Evolutionary conservation across 2,329 filamentous ascomycete genomes (phyloP).

Genomic region (Neospermospora avenae): DNA sequence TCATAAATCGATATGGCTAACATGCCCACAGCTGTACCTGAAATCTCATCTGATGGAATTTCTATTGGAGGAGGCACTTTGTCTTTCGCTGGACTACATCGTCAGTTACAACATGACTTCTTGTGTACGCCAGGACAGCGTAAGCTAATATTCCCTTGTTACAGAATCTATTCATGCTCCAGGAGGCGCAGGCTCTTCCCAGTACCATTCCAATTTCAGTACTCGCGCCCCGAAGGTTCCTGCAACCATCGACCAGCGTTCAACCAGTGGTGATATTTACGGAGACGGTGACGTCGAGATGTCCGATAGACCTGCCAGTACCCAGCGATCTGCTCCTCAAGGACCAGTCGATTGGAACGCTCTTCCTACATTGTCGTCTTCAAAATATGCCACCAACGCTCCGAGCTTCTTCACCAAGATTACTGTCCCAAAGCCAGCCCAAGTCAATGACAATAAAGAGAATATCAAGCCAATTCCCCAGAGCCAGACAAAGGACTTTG

Average conservation of each 20-base stretch:
- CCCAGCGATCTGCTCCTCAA: neutral
- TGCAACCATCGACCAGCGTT: neutral
- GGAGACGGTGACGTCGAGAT: slow-evolving; percentile 2
- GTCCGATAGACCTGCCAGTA: neutral
- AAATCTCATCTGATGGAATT: neutral
- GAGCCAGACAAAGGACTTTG: neutral
- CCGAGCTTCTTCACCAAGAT: neutral
- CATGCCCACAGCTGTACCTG: neutral
- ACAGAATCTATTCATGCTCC: neutral
- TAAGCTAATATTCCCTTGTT: neutral
- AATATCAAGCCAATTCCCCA: neutral
- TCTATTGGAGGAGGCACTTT: neutral
- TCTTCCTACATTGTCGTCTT: neutral
- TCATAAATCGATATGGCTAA: neutral
- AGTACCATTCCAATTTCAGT: neutral
- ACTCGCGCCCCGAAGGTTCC: neutral
- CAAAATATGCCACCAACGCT: neutral
- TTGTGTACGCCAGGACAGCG: neutral
- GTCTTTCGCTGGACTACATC: neutral
- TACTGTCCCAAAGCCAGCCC: neutral
- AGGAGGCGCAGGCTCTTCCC: neutral
- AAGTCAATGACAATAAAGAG: neutral
- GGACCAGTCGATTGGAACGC: neutral
- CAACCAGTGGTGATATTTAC: neutral
- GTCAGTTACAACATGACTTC: neutral